phyloP scores from a whole-genome alignment of 78 protist species.

The Dictyostelium intermedium region DNA sequence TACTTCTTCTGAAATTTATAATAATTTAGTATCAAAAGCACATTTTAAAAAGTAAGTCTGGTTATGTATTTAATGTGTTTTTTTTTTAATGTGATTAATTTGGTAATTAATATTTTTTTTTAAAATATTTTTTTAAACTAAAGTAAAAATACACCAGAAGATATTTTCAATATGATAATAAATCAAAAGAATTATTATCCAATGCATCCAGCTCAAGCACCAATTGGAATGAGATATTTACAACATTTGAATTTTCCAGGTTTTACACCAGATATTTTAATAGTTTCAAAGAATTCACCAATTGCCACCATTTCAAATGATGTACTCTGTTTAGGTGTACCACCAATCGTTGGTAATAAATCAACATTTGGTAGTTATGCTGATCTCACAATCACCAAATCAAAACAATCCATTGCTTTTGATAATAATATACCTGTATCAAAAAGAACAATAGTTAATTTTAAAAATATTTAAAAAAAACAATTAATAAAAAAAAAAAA shows the following conservation, averaged over 20 bases:
- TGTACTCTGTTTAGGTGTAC: conserved; percentile 21
- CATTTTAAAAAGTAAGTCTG: not conserved
- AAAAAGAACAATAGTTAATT: not conserved
- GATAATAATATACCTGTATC: conserved; percentile 9
- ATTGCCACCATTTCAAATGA: conserved; percentile 3
- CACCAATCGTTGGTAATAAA: not conserved
- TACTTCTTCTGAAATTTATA: not conserved
- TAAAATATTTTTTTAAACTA: too few species aligned
- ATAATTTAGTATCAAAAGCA: not conserved
- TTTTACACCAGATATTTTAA: conserved; percentile 51
- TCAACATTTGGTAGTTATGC: not conserved
- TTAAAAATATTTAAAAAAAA: conserved; percentile 36
- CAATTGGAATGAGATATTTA: not conserved
- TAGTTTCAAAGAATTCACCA: not conserved
- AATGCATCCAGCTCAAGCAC: conserved; percentile 52
- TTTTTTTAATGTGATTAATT: too few species aligned
- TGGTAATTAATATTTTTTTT: not conserved
- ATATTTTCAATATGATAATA: conserved; percentile 32
- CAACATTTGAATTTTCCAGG: conserved; percentile 9
- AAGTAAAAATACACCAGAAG: not conserved
- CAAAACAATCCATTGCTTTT: not conserved
- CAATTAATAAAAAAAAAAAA: not conserved
- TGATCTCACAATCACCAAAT: not conserved
- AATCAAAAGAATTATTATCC: conserved; percentile 63
- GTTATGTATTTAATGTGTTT: too few species aligned